These are phyloP conservation scores for Globisporangium cylindrosporum DNA, from an alignment of 352 stramenopile species.

Conservation along the genomic window DNA sequence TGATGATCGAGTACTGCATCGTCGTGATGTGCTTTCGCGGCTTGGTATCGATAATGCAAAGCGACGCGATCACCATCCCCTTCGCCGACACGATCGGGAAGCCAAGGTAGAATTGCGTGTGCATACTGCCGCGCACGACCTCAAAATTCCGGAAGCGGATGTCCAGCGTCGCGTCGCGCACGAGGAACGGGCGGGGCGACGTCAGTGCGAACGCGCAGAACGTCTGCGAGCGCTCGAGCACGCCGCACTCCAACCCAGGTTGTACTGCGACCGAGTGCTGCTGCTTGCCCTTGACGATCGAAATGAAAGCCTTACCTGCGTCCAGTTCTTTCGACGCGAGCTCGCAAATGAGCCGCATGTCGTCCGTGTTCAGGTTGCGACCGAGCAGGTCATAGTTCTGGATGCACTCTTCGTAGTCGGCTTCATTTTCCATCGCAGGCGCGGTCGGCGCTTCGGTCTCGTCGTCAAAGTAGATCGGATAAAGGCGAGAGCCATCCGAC, in stretches of 20 bases:
- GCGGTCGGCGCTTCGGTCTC: slow-evolving; percentile 22
- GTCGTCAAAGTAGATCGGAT: slow-evolving; percentile 45
- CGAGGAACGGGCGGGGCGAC: slow-evolving; percentile 33
- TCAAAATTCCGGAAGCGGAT: slow-evolving; percentile 51
- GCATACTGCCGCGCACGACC: slow-evolving; percentile 21
- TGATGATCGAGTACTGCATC: slow-evolving; percentile 54
- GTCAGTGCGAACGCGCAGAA: slow-evolving; percentile 42
- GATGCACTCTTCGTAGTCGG: slow-evolving; percentile 27
- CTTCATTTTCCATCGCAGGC: slow-evolving; percentile 23
- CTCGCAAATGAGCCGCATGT: slow-evolving; percentile 42
- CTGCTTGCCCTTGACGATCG: slow-evolving; percentile 28
- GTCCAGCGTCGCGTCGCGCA: slow-evolving; percentile 38
- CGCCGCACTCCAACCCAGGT: background rate
- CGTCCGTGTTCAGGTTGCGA: slow-evolving; percentile 23
- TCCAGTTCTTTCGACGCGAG: slow-evolving; percentile 47
- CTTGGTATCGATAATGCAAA: slow-evolving; percentile 45
- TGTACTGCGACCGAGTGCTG: slow-evolving; percentile 5
- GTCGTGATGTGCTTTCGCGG: slow-evolving; percentile 46
- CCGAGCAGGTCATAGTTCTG: slow-evolving; percentile 25
- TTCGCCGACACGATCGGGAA: slow-evolving; percentile 30
- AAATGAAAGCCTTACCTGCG: slow-evolving; percentile 20
- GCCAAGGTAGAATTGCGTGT: slow-evolving; percentile 37
- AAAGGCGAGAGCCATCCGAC: slow-evolving; percentile 31
- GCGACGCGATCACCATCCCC: slow-evolving; percentile 25
- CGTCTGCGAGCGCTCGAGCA: slow-evolving; percentile 23